Conservation (phyloP, 177 flowering plant species). For the Vitis hybrid region DNA sequence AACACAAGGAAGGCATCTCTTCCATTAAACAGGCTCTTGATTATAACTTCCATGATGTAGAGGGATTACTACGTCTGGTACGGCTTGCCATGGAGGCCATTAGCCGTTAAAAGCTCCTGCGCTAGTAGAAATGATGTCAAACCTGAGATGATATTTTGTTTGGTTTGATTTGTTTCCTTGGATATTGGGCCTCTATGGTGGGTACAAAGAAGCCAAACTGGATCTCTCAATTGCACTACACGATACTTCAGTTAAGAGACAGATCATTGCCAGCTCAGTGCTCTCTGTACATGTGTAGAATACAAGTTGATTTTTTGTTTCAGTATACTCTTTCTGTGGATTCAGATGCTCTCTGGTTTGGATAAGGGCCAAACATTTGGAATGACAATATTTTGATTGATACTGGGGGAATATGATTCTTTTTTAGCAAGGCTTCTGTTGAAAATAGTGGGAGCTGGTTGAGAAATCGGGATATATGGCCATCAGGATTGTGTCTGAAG, state of each 20-base stretch:
- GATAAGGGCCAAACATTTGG: slow-evolving; percentile 1
- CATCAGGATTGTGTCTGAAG: slow-evolving; percentile 11
- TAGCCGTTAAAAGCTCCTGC: slow-evolving; percentile 20
- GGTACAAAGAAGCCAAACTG: not conserved
- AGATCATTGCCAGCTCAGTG: slow-evolving; percentile 1
- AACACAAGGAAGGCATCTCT: slow-evolving; percentile 26
- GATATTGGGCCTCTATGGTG: not conserved
- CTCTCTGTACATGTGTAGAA: slow-evolving; percentile 13
- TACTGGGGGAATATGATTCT: not conserved
- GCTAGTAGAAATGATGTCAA: slow-evolving; percentile 11
- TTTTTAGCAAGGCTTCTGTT: not conserved
- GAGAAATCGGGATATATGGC: slow-evolving; percentile 1
- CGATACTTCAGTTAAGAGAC: not conserved
- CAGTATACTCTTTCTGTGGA: not conserved
- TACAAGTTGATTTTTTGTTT: slow-evolving; percentile 3
- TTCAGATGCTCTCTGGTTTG: slow-evolving; percentile 9
- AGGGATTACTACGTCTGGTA: slow-evolving; percentile 40
- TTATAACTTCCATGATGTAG: slow-evolving; percentile 48
- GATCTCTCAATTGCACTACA: not conserved
- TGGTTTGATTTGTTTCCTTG: slow-evolving; percentile 8
- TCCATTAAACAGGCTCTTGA: slow-evolving; percentile 45
- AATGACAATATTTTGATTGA: not conserved
- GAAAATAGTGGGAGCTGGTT: not conserved
- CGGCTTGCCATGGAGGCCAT: slow-evolving; percentile 44
- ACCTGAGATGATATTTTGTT: slow-evolving; percentile 8